Conservation (phyloP, 2,329 filamentous ascomycete genomes). For the Talaromyces atroroseus region DNA sequence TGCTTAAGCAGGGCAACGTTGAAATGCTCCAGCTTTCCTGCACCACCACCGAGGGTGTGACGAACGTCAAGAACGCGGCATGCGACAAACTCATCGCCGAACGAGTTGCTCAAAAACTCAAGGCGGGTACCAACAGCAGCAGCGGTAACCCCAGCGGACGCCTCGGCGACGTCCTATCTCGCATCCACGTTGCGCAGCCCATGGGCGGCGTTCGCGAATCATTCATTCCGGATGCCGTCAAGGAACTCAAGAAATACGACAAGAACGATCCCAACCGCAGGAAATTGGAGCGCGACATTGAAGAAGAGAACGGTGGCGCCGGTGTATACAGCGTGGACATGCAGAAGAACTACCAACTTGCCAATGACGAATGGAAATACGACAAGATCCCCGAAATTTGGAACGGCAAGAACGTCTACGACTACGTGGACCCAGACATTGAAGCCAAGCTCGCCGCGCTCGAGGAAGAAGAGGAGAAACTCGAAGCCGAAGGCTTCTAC, state of each 20-base stretch:
- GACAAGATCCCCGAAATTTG: slow-evolving; percentile 93
- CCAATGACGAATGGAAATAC: slow-evolving; percentile 88
- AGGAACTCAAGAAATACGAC: slow-evolving; percentile 80
- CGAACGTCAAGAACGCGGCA: slow-evolving; percentile 88
- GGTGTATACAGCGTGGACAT: slow-evolving; percentile 95
- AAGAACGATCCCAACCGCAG: slow-evolving; percentile 78
- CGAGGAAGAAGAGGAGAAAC: slow-evolving; percentile 90
- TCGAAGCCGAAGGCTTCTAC: slow-evolving; percentile 90
- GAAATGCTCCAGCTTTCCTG: slow-evolving; percentile 92
- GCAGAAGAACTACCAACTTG: slow-evolving; percentile 80
- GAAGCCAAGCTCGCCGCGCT: slow-evolving; percentile 85
- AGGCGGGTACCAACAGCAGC: slow-evolving; percentile 73
- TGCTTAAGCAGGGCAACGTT: slow-evolving; percentile 82
- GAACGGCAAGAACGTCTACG: slow-evolving; percentile 94
- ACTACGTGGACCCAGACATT: slow-evolving; percentile 96
- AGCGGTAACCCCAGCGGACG: slow-evolving; percentile 72
- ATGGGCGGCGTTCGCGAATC: slow-evolving; percentile 74
- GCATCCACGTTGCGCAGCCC: slow-evolving; percentile 96
- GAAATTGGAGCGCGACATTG: slow-evolving; percentile 75
- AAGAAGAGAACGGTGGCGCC: slow-evolving; percentile 87
- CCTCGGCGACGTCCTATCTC: slow-evolving; percentile 81
- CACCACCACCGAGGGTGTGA: slow-evolving; percentile 89
- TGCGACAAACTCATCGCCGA: slow-evolving; percentile 91
- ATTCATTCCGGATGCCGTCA: slow-evolving; percentile 81
- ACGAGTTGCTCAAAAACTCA: slow-evolving; percentile 90